A percentile compares a stretch with the other conserved stretches of the same genome.
Conservation (phyloP, 2,329 filamentous ascomycete genomes). For the Coniochaeta pulveracea region DNA sequence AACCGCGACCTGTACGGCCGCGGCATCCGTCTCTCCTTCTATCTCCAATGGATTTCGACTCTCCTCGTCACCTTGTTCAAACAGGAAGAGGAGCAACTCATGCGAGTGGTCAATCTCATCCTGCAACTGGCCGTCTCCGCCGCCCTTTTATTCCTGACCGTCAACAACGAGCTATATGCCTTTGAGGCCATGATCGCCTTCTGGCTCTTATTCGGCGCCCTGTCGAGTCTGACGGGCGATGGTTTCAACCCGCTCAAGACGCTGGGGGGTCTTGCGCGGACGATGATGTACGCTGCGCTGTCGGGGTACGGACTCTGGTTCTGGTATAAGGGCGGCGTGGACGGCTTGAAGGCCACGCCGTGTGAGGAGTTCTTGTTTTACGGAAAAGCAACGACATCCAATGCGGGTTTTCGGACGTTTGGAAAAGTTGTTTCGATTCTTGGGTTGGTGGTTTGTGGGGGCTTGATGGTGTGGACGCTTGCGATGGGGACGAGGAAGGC, state of each 20-base stretch:
- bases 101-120: constrained; percentile 4
- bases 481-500: not conserved
- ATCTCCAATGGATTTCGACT: constrained; percentile 3
- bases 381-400: not conserved
- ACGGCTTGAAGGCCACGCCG: not conserved
- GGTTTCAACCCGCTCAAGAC: not conserved
- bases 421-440: constrained; percentile 2
- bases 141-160: constrained; percentile 3
- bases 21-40: constrained; percentile 5
- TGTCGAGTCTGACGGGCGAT: not conserved
- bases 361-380: constrained; percentile 1
- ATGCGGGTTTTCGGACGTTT: constrained; percentile 2
- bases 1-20: constrained; percentile 4
- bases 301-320: constrained; percentile 4
- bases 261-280: not conserved
- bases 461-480: not conserved
- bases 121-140: constrained; percentile 3
- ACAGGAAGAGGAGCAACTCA: constrained; percentile 1
- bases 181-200: constrained; percentile 5
- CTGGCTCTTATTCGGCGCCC: constrained; percentile 4
- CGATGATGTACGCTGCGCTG: constrained; percentile 1
- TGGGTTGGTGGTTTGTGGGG: not conserved
- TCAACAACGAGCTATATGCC: not conserved
- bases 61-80: constrained; percentile 4
- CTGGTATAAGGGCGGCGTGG: constrained; percentile 2